These are phyloP conservation scores for Hypoxylon sp. DNA, from an alignment of 2,329 filamentous ascomycete genomes.

Conservation along the genomic window DNA sequence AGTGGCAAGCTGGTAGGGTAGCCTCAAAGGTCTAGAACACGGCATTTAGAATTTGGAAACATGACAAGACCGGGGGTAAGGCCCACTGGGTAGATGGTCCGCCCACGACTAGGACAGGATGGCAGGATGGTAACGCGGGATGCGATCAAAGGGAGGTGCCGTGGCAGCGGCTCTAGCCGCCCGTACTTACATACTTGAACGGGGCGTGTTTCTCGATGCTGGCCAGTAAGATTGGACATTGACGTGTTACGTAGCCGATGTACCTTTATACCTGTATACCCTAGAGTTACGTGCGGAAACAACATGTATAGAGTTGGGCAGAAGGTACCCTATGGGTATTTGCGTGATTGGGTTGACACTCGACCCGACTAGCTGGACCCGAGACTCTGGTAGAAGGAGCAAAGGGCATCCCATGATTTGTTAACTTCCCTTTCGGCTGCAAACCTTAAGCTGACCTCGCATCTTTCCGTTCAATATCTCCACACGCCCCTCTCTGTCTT, in stretches of 20 bases:
- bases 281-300: constrained; percentile 25
- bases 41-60: constrained; percentile 40
- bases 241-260: constrained; percentile 33
- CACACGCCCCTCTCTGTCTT: constrained; percentile 31
- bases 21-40: constrained; percentile 34
- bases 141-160: constrained; percentile 35
- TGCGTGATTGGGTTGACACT: constrained; percentile 40
- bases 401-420: constrained; percentile 49
- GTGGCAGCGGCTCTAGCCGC: constrained; percentile 42
- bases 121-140: constrained; percentile 35
- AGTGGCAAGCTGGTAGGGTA: constrained; percentile 29
- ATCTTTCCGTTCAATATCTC: constrained; percentile 28
- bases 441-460: constrained; percentile 52
- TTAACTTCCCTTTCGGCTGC: constrained; percentile 47
- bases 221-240: constrained; percentile 35
- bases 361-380: constrained; percentile 44
- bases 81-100: constrained; percentile 40
- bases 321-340: constrained; percentile 39
- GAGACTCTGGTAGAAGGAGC: constrained; percentile 49
- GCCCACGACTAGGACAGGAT: constrained; percentile 30
- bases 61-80: constrained; percentile 39
- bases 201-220: constrained; percentile 30
- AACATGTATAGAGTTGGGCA: constrained; percentile 34
- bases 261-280: constrained; percentile 30
- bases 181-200: constrained; percentile 31